Conservation (phyloP, 1,139 yeast species). For the Sporopachydermia cereana region DNA sequence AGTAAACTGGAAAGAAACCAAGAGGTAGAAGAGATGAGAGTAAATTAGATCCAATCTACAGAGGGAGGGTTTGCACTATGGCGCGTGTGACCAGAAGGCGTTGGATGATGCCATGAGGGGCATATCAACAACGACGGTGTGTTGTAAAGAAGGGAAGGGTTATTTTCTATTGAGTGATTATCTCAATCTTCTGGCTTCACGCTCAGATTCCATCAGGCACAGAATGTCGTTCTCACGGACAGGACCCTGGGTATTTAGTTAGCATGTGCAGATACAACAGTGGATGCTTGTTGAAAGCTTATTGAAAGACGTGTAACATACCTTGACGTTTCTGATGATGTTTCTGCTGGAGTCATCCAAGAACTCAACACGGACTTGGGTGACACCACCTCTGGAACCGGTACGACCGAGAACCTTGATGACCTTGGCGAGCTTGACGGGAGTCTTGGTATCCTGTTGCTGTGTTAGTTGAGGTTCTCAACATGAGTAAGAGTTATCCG, state of each 20-base stretch:
- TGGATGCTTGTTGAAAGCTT: no score
- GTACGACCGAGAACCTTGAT: slow-evolving; percentile 99
- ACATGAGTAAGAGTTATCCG: no score
- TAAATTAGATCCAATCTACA: no score
- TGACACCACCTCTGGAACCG: slow-evolving; percentile 99
- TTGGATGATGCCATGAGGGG: no score
- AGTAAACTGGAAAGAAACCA: no score
- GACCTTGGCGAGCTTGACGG: slow-evolving; percentile 98
- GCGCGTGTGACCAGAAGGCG: no score
- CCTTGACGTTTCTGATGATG: slow-evolving; percentile 96
- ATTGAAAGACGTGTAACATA: no score
- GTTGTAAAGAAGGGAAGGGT: no score
- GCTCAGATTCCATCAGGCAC: slow-evolving; percentile 99
- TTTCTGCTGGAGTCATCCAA: slow-evolving; percentile 97
- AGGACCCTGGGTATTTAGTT: slow-evolving; percentile 54
- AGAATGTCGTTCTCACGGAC: slow-evolving; percentile 98
- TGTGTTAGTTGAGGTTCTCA: slow-evolving; percentile 10
- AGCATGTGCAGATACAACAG: not conserved
- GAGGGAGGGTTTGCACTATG: no score
- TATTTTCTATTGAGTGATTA: no score
- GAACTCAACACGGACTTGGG: slow-evolving; percentile 99
- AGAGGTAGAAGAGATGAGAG: no score
- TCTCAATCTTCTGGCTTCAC: slow-evolving; percentile 80
- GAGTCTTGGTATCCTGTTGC: slow-evolving; percentile 75
- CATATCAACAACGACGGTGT: no score